These are phyloP conservation scores for Botrytis fabae DNA, from an alignment of 2,329 filamentous ascomycete genomes.

Conservation along the genomic window DNA sequence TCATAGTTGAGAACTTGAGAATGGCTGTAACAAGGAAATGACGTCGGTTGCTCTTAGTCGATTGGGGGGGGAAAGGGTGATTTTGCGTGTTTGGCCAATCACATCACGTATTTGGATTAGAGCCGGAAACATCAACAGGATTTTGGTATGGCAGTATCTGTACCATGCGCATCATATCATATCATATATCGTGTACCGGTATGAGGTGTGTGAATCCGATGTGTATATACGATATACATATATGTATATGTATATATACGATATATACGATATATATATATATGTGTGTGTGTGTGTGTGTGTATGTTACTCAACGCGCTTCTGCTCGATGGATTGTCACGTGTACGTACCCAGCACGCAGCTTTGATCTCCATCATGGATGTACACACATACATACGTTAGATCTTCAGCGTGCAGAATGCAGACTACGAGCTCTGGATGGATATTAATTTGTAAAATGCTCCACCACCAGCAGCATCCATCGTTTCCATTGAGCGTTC, in stretches of 20 bases:
- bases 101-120: not conserved
- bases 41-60: not conserved
- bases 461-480: not conserved
- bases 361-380: slow-evolving; percentile 10
- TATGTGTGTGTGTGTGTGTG: too few relatives aligned
- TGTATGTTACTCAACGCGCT: not conserved
- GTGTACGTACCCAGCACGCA: not conserved
- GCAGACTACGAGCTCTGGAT: not conserved
- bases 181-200: not conserved
- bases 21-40: slow-evolving; percentile 12
- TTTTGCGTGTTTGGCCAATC: not conserved
- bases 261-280: too few relatives aligned
- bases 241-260: too few relatives aligned
- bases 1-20: not conserved
- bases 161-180: not conserved
- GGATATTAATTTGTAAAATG: not conserved
- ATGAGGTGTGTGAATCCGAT: not conserved
- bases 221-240: too few relatives aligned
- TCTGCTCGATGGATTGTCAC: not conserved
- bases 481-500: not conserved
- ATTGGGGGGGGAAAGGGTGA: not conserved
- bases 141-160: not conserved
- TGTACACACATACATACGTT: not conserved
- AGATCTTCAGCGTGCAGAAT: not conserved
- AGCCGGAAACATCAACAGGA: slow-evolving; percentile 3